Evolutionary conservation across 2,329 filamentous ascomycete species (phyloP).

Genomic region (Epichloe glyceriae): DNA sequence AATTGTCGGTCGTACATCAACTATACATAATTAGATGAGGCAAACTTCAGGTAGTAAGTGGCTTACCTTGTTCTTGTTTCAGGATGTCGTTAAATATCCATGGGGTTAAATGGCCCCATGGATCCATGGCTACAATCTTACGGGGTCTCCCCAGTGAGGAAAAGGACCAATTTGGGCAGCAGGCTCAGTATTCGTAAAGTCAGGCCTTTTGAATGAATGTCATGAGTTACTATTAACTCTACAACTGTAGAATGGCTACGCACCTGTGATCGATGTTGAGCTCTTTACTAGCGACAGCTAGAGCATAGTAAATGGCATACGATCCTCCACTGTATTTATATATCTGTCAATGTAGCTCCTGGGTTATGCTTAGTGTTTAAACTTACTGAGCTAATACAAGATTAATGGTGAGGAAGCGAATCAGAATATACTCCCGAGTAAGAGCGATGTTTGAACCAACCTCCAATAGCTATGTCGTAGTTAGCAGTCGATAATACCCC

Average conservation of each 20-base stretch:
- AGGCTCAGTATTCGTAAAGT: constrained; percentile 69
- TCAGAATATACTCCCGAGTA: neutral
- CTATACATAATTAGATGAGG: constrained; percentile 19
- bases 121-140: constrained; percentile 98
- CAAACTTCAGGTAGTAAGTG: neutral
- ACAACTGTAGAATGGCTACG: neutral
- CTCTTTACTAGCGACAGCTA: constrained; percentile 85
- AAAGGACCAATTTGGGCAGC: constrained; percentile 83
- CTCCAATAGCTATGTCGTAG: constrained; percentile 37
- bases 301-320: constrained; percentile 89
- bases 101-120: constrained; percentile 74
- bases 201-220: constrained; percentile 27
- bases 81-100: constrained; percentile 74
- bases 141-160: constrained; percentile 76
- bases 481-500: neutral
- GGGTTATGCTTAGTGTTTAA: neutral
- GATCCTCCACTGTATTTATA: constrained; percentile 55
- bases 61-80: constrained; percentile 52
- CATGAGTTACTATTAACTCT: constrained; percentile 6
- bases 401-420: neutral
- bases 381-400: constrained; percentile 23
- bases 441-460: constrained; percentile 23
- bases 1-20: constrained; percentile 82
- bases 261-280: constrained; percentile 67
- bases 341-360: neutral